These are phyloP conservation scores for Sonneratia alba DNA, from an alignment of 345 rosid species.

Conservation along the genomic window DNA sequence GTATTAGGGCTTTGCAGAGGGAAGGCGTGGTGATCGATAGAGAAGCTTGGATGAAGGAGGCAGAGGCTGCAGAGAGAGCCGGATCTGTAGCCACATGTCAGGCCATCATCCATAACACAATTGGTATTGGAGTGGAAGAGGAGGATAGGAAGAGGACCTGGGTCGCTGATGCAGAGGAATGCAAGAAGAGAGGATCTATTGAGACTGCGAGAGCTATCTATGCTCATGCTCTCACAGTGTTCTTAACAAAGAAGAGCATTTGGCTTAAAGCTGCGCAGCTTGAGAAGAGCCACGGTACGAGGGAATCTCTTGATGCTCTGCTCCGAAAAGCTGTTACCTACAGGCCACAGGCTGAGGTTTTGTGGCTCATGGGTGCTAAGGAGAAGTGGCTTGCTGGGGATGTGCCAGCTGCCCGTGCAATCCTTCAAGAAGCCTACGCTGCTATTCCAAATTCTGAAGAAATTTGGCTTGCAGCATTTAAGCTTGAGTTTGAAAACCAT, in stretches of 20 bases:
- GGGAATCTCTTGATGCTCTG: slow-evolving; percentile 83
- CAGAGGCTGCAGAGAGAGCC: slow-evolving; percentile 81
- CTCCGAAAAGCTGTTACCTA: slow-evolving; percentile 78
- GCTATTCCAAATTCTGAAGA: slow-evolving; percentile 91
- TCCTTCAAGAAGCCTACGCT: slow-evolving; percentile 89
- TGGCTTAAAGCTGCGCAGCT: slow-evolving; percentile 95
- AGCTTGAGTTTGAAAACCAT: slow-evolving; percentile 94
- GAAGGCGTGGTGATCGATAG: slow-evolving; percentile 83
- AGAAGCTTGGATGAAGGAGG: slow-evolving; percentile 93
- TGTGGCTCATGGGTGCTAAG: slow-evolving; percentile 98
- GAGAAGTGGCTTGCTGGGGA: slow-evolving; percentile 99
- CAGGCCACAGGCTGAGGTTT: slow-evolving; percentile 87
- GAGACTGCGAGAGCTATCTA: slow-evolving; percentile 93
- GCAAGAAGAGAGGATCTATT: slow-evolving; percentile 79
- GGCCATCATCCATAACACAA: slow-evolving; percentile 61
- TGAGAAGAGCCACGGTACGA: slow-evolving; percentile 89
- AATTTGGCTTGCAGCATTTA: slow-evolving; percentile 93
- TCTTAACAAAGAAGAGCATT: slow-evolving; percentile 89
- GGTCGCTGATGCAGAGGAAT: slow-evolving; percentile 98
- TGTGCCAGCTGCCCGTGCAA: slow-evolving; percentile 85
- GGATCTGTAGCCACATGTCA: slow-evolving; percentile 82
- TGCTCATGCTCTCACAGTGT: slow-evolving; percentile 71
- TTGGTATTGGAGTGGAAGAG: slow-evolving; percentile 87
- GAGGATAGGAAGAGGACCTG: slow-evolving; percentile 96
- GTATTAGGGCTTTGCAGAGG: slow-evolving; percentile 73